phyloP scores from a whole-genome alignment of 805 yeast genomes.

The Candida loeiensis region DNA sequence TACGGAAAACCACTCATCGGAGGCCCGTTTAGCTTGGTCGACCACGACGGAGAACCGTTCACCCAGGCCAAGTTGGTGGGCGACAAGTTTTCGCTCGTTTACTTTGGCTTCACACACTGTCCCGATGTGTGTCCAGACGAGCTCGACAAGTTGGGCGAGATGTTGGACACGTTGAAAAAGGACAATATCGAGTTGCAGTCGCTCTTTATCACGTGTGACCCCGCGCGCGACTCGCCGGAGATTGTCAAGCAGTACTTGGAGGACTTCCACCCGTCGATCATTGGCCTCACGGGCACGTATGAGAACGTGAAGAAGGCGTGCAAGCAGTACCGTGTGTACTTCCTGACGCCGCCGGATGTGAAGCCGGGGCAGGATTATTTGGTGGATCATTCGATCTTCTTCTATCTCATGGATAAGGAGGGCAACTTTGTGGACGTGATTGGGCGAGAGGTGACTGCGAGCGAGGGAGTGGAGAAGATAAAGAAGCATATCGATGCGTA shows the following conservation, averaged over 20 bases:
- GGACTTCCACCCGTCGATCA: slow-evolving; percentile 86
- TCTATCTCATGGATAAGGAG: slow-evolving; percentile 97
- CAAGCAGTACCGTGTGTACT: slow-evolving; percentile 88
- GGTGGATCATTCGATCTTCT: slow-evolving; percentile 96
- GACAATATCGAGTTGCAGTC: slow-evolving; percentile 68
- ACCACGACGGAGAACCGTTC: slow-evolving; percentile 66
- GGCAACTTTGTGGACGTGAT: slow-evolving; percentile 92
- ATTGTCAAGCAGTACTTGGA: slow-evolving; percentile 75
- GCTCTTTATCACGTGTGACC: slow-evolving; percentile 93
- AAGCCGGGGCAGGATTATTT: slow-evolving; percentile 95
- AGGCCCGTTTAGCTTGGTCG: slow-evolving; percentile 76
- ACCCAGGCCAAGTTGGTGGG: slow-evolving; percentile 76
- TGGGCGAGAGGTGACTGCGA: slow-evolving; percentile 85
- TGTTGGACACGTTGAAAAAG: slow-evolving; percentile 56
- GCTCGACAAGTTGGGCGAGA: slow-evolving; percentile 81
- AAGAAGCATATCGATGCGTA: slow-evolving; percentile 71
- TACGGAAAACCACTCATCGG: slow-evolving; percentile 92
- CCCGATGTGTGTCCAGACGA: slow-evolving; percentile 99
- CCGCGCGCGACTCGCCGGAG: slow-evolving; percentile 88
- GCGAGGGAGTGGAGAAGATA: slow-evolving; percentile 73
- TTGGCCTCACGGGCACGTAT: slow-evolving; percentile 90
- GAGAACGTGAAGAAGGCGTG: slow-evolving; percentile 81
- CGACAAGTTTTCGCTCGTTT: slow-evolving; percentile 71
- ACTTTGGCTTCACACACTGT: slow-evolving; percentile 96
- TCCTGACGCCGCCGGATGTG: slow-evolving; percentile 93